Conservation (phyloP, 306 rosid genomes). For the Fragaria nilgerrensis region DNA sequence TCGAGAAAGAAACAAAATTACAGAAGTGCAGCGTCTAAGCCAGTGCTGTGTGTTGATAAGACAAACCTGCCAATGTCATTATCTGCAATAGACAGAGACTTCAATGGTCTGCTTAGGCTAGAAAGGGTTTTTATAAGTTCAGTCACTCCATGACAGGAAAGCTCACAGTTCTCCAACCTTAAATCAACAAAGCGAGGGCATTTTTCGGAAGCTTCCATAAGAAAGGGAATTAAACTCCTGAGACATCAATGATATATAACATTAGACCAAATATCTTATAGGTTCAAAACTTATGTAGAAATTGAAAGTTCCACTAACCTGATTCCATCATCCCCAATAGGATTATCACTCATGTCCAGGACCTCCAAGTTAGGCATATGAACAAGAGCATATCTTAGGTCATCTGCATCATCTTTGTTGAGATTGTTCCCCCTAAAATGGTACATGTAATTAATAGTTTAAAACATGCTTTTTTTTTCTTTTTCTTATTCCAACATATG, state of each 20-base stretch:
- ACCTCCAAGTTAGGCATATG: slow-evolving; percentile 73
- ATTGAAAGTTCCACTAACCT: slow-evolving; percentile 46
- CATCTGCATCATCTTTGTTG: slow-evolving; percentile 51
- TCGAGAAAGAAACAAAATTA: slow-evolving; percentile 17
- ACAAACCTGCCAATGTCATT: slow-evolving; percentile 89
- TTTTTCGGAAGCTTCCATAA: slow-evolving; percentile 49
- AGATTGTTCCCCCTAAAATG: slow-evolving; percentile 67
- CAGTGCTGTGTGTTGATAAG: slow-evolving; percentile 12
- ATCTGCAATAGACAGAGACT: slow-evolving; percentile 79
- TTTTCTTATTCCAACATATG: neutral
- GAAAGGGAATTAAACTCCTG: slow-evolving; percentile 74
- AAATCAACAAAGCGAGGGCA: slow-evolving; percentile 49
- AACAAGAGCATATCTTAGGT: slow-evolving; percentile 60
- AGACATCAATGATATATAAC: slow-evolving; percentile 23
- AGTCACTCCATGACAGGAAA: slow-evolving; percentile 58
- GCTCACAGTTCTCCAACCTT: slow-evolving; percentile 67
- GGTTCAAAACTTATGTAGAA: slow-evolving; percentile 19
- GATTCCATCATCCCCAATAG: slow-evolving; percentile 73
- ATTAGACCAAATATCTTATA: slow-evolving; percentile 30
- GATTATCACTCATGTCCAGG: slow-evolving; percentile 88
- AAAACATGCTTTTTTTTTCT: neutral
- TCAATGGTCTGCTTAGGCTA: slow-evolving; percentile 51
- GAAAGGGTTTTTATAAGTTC: slow-evolving; percentile 54
- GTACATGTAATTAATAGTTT: neutral
- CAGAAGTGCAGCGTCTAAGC: slow-evolving; percentile 22